phyloP scores from a whole-genome alignment of 2,329 filamentous ascomycete genomes.

The Seiridium unicorne region DNA sequence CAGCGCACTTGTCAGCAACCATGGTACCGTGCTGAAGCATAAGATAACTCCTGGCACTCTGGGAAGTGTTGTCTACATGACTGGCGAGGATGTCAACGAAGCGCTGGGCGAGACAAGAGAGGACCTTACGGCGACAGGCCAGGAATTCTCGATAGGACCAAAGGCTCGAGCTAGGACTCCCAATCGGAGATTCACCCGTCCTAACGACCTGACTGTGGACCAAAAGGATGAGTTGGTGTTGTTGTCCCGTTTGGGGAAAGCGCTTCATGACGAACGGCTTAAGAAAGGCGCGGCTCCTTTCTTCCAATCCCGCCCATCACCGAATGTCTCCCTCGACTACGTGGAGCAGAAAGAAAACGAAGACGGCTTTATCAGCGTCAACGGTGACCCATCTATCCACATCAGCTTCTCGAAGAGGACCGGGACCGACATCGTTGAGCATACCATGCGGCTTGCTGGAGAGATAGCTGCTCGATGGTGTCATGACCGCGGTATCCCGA shows the following conservation, averaged over 20 bases:
- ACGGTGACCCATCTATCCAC: conserved; percentile 51
- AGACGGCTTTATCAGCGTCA: conserved; percentile 29
- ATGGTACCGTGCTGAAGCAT: conserved; percentile 52
- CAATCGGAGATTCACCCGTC: conserved; percentile 41
- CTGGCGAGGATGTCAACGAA: conserved; percentile 46
- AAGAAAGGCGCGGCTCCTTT: conserved; percentile 48
- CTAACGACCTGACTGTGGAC: conserved; percentile 38
- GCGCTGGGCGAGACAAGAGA: conserved; percentile 36
- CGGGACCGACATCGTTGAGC: conserved; percentile 39
- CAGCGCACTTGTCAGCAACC: conserved; percentile 53
- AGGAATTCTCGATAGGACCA: conserved; percentile 32
- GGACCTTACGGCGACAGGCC: conserved; percentile 20
- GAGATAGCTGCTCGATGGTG: conserved; percentile 63
- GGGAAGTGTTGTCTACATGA: conserved; percentile 56
- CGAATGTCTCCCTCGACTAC: conserved; percentile 40
- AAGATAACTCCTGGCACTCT: conserved; percentile 53
- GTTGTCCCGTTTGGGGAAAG: conserved; percentile 46
- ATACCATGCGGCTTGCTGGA: conserved; percentile 60
- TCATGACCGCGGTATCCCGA: conserved; percentile 52
- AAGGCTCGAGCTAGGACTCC: conserved; percentile 20
- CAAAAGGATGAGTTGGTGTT: conserved; percentile 45
- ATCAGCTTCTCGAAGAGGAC: conserved; percentile 29
- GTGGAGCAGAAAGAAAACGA: conserved; percentile 19
- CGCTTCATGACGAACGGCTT: conserved; percentile 40
- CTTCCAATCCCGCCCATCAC: conserved; percentile 41